Conservation (phyloP, 106 monocot species). For the Acanthochlamys bracteata region DNA sequence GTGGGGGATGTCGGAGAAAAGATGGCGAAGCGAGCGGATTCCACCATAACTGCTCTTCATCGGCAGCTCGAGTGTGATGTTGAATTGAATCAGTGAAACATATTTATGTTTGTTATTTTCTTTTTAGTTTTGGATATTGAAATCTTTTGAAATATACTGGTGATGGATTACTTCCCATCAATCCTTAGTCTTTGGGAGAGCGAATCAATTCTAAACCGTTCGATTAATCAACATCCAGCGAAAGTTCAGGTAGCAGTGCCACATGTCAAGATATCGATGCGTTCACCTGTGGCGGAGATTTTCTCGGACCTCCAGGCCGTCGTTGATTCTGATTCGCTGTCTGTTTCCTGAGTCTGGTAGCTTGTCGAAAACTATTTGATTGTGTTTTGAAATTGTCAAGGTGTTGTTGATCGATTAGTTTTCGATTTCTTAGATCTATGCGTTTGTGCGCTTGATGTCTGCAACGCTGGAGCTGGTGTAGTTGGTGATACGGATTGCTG, state of each 20-base stretch:
- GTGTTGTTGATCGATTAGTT: constrained; percentile 28
- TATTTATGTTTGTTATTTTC: too few species aligned
- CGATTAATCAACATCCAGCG: not conserved
- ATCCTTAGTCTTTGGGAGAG: constrained; percentile 37
- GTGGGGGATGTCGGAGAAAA: too few species aligned
- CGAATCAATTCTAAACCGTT: constrained; percentile 7
- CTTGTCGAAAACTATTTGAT: constrained; percentile 51
- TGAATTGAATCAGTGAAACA: too few species aligned
- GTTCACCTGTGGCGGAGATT: constrained; percentile 55
- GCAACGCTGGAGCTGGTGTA: too few species aligned
- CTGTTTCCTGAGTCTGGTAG: constrained; percentile 36
- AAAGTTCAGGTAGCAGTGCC: constrained; percentile 8
- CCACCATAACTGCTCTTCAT: too few species aligned
- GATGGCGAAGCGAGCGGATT: too few species aligned
- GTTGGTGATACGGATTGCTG: too few species aligned
- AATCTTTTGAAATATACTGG: constrained; percentile 12
- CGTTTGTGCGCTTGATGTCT: constrained; percentile 61
- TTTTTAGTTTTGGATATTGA: too few species aligned
- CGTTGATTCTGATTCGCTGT: constrained; percentile 24
- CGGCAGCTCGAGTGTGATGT: too few species aligned
- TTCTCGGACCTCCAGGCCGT: constrained; percentile 36
- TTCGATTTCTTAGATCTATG: constrained; percentile 53
- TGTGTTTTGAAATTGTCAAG: constrained; percentile 1
- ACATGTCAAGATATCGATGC: constrained; percentile 30
- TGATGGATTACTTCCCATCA: constrained; percentile 42